These are phyloP conservation scores for Globisporangium polare DNA, from an alignment of 352 stramenopile species.

Conservation along the genomic window DNA sequence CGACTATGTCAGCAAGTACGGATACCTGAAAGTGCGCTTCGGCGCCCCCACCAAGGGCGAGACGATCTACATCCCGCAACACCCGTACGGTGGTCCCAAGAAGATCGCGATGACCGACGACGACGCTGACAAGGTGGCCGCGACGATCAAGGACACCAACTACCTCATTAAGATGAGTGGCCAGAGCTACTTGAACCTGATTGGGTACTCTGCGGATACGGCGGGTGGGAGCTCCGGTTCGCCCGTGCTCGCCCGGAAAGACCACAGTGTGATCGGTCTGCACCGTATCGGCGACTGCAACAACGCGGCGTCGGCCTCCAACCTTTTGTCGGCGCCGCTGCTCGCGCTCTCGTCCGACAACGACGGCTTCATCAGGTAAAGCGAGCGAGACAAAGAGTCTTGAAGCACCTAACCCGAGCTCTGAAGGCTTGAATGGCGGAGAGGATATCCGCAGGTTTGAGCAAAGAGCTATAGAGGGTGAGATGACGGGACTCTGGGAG, in stretches of 20 bases:
- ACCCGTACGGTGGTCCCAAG: constrained; percentile 57
- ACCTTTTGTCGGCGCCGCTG: constrained; percentile 17
- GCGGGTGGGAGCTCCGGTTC: constrained; percentile 31
- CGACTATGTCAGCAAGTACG: constrained; percentile 39
- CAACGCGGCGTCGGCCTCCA: constrained; percentile 27
- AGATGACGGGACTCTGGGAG: background rate
- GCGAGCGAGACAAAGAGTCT: too few species aligned
- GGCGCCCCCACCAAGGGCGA: constrained; percentile 41
- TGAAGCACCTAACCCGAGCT: too few species aligned
- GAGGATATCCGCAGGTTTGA: background rate
- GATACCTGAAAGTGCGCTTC: constrained; percentile 60
- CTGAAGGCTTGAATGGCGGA: background rate
- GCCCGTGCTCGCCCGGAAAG: constrained; percentile 20
- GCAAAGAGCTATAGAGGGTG: background rate
- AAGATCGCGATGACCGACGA: constrained; percentile 54
- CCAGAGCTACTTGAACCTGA: constrained; percentile 19
- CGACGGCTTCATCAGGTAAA: constrained; percentile 19
- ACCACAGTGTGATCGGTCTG: constrained; percentile 29
- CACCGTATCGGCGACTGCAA: constrained; percentile 40
- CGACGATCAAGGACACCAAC: constrained; percentile 32
- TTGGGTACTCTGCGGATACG: constrained; percentile 35
- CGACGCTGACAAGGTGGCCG: constrained; percentile 28
- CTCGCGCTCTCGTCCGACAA: constrained; percentile 25
- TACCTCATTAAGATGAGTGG: constrained; percentile 27
- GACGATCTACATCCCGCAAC: constrained; percentile 70